These are phyloP conservation scores for Fusarium metavorans DNA, from an alignment of 2,329 filamentous ascomycete species.

Conservation along the genomic window DNA sequence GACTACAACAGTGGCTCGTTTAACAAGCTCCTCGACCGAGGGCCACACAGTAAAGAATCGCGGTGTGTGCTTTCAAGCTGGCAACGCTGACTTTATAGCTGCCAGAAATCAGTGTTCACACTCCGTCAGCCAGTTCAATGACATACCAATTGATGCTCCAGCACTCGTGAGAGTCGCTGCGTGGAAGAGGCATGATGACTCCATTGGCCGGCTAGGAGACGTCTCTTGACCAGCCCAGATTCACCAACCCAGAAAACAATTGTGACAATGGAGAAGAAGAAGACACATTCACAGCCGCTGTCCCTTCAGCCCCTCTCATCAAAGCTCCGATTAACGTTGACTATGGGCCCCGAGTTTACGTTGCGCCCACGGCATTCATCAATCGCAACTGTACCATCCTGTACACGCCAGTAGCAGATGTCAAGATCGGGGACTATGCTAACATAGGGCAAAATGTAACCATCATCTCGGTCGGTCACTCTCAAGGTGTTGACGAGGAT, in stretches of 20 bases:
- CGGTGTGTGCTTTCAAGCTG: background rate
- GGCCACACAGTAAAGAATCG: background rate
- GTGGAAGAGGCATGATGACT: background rate
- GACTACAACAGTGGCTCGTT: background rate
- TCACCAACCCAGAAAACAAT: background rate
- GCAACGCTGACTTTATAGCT: background rate
- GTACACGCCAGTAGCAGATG: conserved; percentile 7
- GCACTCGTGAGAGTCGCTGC: background rate
- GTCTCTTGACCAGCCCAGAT: background rate
- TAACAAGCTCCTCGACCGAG: background rate
- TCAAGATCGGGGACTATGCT: background rate
- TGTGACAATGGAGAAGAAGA: background rate
- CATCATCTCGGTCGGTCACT: conserved; percentile 7
- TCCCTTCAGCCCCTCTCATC: conserved; percentile 1
- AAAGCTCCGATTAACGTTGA: conserved; percentile 1
- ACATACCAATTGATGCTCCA: background rate
- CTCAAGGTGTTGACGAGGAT: background rate
- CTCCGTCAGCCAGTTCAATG: background rate
- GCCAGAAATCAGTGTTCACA: background rate
- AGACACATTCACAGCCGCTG: background rate
- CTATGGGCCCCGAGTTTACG: background rate
- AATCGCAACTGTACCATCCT: conserved; percentile 3
- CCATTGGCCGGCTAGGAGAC: background rate
- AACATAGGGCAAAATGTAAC: conserved; percentile 17
- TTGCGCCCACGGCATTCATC: conserved; percentile 7